phyloP scores from a whole-genome alignment of 2,329 filamentous ascomycete genomes.

The Pezicula carpinea region DNA sequence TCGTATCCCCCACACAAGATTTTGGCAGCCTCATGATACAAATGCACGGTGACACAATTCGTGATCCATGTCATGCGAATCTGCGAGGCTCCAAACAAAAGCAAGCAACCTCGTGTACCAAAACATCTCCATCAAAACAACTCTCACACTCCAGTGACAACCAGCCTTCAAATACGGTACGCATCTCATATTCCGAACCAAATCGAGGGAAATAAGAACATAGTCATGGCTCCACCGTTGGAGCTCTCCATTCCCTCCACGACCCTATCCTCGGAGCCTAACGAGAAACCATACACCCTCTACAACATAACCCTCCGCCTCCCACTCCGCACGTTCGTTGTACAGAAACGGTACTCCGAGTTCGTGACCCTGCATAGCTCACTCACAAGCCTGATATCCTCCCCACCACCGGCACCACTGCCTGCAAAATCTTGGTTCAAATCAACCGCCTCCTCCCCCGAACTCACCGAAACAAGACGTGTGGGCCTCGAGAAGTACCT shows the following conservation, averaged over 20 bases:
- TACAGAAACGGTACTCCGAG: conserved; percentile 80
- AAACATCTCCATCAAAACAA: too few species aligned
- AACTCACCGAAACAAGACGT: conserved; percentile 68
- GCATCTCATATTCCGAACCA: too few species aligned
- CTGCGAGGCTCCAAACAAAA: neutral
- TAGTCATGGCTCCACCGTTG: conserved; percentile 56
- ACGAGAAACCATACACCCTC: conserved; percentile 60
- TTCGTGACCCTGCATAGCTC: conserved; percentile 63
- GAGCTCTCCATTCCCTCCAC: conserved; percentile 67
- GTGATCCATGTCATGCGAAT: neutral
- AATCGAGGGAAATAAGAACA: neutral
- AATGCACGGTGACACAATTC: neutral
- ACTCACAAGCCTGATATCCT: conserved; percentile 55
- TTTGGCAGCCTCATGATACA: neutral
- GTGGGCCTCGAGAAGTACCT: conserved; percentile 66
- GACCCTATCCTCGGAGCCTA: conserved; percentile 45
- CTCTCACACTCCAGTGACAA: too few species aligned
- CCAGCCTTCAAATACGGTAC: too few species aligned
- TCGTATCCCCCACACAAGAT: neutral
- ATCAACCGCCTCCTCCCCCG: conserved; percentile 63
- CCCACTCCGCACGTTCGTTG: conserved; percentile 68
- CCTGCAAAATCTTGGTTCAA: conserved; percentile 75
- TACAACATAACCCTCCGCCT: conserved; percentile 77
- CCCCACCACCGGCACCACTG: conserved; percentile 61
- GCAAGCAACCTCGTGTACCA: neutral